Percentiles rank a stretch among this genome's conserved stretches.
phyloP scores from a whole-genome alignment of 371 early-diverging fungal species.

The Mortierella sp. region DNA sequence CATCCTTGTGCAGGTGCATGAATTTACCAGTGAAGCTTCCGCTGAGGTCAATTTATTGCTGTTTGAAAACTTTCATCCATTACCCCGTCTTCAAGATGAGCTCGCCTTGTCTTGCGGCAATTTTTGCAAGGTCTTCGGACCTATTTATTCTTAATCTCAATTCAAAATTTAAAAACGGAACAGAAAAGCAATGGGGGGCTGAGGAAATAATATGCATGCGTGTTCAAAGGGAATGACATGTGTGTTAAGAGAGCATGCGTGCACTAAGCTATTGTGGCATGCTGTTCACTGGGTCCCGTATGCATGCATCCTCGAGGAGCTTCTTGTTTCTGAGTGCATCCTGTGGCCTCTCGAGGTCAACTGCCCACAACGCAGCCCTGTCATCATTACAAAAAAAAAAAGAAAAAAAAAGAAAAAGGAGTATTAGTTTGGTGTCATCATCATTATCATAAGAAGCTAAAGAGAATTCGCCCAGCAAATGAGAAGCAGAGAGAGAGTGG shows the following conservation, averaged over 20 bases:
- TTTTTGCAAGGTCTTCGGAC: conserved; percentile 51
- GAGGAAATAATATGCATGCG: background rate
- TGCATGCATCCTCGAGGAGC: conserved; percentile 14
- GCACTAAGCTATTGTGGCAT: too few relatives aligned
- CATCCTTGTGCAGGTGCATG: conserved; percentile 58
- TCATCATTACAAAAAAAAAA: too few relatives aligned
- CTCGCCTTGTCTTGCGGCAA: conserved; percentile 34
- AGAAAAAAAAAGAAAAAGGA: background rate
- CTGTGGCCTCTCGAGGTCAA: conserved; percentile 31
- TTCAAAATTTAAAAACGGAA: conserved; percentile 10
- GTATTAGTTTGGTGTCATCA: background rate
- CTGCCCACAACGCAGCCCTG: conserved; percentile 50
- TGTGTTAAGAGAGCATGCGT: background rate
- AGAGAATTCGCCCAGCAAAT: background rate
- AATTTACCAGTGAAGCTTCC: conserved; percentile 58
- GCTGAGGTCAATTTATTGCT: conserved; percentile 60
- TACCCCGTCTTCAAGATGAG: conserved; percentile 48
- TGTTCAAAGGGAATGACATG: background rate
- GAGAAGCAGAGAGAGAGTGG: background rate
- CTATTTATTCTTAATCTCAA: conserved; percentile 9
- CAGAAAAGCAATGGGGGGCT: too few relatives aligned
- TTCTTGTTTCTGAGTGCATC: conserved; percentile 36
- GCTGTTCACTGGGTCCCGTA: background rate
- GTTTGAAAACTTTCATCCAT: conserved; percentile 59
- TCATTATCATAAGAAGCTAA: background rate